Evolutionary conservation across 2,329 filamentous ascomycete species (phyloP).

Genomic region (Podosphaera fusca): DNA sequence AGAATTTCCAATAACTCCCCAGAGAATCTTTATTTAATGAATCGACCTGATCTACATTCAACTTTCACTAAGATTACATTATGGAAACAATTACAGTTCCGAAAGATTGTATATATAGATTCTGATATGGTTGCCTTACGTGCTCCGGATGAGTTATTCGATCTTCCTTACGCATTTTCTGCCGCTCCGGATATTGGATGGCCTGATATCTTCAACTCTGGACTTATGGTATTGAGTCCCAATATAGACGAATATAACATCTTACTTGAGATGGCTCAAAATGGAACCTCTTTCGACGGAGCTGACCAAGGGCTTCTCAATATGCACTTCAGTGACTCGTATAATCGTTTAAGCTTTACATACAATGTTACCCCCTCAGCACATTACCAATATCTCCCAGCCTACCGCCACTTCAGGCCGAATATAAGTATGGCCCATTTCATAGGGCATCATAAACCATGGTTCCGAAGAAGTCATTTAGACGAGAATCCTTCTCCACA

Average conservation of each 20-base stretch:
- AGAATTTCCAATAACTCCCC: constrained; percentile 55
- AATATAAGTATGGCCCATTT: constrained; percentile 85
- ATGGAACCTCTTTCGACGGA: constrained; percentile 84
- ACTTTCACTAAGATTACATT: constrained; percentile 93
- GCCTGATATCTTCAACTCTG: constrained; percentile 97
- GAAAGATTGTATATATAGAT: constrained; percentile 84
- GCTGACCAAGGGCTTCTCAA: constrained; percentile 92
- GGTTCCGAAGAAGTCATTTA: constrained; percentile 40
- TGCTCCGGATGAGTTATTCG: constrained; percentile 82
- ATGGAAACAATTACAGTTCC: constrained; percentile 78
- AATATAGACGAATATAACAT: constrained; percentile 75
- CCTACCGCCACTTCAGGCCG: constrained; percentile 79
- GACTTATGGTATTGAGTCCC: constrained; percentile 76
- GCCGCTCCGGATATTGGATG: constrained; percentile 88
- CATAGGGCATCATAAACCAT: constrained; percentile 79
- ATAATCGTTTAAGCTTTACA: constrained; percentile 73
- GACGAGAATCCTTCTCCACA: constrained; percentile 38
- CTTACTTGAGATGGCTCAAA: constrained; percentile 58
- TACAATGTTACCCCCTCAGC: constrained; percentile 96
- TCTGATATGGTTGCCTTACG: constrained; percentile 79
- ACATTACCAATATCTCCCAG: constrained; percentile 92
- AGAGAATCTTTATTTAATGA: constrained; percentile 76
- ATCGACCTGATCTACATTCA: constrained; percentile 69
- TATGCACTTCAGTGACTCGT: constrained; percentile 69
- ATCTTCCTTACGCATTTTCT: constrained; percentile 32